Base-by-base conservation (phyloP, 805 yeast species). In the Jamesozyma piceae region DNA sequence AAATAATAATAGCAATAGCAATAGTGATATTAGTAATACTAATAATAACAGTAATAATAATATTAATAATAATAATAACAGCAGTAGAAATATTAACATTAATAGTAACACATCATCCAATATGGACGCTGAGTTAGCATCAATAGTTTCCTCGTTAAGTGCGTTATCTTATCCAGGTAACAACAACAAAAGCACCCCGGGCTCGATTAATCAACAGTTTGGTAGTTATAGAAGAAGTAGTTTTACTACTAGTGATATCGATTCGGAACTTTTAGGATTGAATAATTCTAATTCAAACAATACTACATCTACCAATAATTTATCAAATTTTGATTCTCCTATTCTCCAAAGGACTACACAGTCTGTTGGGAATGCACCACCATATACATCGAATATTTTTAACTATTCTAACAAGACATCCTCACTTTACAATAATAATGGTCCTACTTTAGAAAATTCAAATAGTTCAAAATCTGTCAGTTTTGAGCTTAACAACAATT, bases 91-190 rank as follows among this genome's bases (percentile, higher is more conserved):
- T 15, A 18, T 15, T 37, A 35, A 32, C 27, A 39, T 6, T 15
- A 37, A 24, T 29, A 40, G 11, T 37, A 31, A 43, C 28, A 35
- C 30, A 22, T 27, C 34, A 22, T 47, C 50, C 39, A 45, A 51
- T 24, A 51, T 62, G 49, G 61, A 60, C 45, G 52, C 60, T 17
- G 65, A 62, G 42, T 44, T 62, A 35, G 63, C 62, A 13, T 60
- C 64, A 33, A 63, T 62, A 29, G 64, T 64, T 4, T 58, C 66
- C 6, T 62, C 67, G n/a, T 47, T 63, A 37, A 60, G 64, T 40
- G 64, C 63, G 14, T 50, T 57, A 27, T 60, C 66, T 10, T 54
- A 53, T 35, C 55, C 50, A 20, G 39, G 34, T 24, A 42, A 34
- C 14, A 41, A 38, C 27, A 41, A 42, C 30, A 36, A 13, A 15